Conservation (phyloP, 2,329 filamentous ascomycete genomes). For the Berkeleyomyces rouxiae region DNA sequence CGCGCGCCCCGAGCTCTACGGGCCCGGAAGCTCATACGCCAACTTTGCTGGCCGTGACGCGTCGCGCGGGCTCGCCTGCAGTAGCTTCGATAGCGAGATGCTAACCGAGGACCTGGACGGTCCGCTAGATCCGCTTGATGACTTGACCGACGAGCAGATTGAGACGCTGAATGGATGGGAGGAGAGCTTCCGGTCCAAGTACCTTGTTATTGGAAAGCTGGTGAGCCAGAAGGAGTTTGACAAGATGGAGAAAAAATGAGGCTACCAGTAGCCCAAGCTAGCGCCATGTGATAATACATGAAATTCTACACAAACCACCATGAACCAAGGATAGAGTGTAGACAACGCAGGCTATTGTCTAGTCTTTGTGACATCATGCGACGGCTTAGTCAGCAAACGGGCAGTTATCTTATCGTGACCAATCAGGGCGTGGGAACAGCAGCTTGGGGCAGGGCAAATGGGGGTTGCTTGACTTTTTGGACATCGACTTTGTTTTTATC, state of each 20-base stretch:
- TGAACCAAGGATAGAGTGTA: conserved; percentile 13
- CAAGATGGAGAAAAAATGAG: conserved; percentile 15
- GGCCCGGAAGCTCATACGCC: conserved; percentile 82
- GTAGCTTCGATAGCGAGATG: conserved; percentile 92
- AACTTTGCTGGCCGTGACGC: conserved; percentile 95
- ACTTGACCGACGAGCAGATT: conserved; percentile 56
- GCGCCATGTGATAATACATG: too few species aligned
- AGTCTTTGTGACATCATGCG: not conserved
- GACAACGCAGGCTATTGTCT: conserved; percentile 4
- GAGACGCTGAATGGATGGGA: conserved; percentile 84
- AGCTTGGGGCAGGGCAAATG: not conserved
- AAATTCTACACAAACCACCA: too few species aligned
- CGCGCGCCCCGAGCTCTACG: conserved; percentile 81
- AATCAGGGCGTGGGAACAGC: not conserved
- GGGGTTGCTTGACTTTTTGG: too few species aligned
- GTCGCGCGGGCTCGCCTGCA: conserved; percentile 68
- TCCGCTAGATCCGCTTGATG: conserved; percentile 60
- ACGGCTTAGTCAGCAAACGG: not conserved
- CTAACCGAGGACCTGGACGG: conserved; percentile 78
- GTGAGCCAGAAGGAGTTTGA: conserved; percentile 36
- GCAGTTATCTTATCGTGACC: not conserved
- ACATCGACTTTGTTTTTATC: too few species aligned
- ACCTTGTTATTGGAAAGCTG: conserved; percentile 79
- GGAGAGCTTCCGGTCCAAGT: conserved; percentile 84
- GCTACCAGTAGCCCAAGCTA: too few species aligned